Evolutionary conservation across 2,329 filamentous ascomycete species (phyloP).

Genomic region (Pezicula neosporulosa): DNA sequence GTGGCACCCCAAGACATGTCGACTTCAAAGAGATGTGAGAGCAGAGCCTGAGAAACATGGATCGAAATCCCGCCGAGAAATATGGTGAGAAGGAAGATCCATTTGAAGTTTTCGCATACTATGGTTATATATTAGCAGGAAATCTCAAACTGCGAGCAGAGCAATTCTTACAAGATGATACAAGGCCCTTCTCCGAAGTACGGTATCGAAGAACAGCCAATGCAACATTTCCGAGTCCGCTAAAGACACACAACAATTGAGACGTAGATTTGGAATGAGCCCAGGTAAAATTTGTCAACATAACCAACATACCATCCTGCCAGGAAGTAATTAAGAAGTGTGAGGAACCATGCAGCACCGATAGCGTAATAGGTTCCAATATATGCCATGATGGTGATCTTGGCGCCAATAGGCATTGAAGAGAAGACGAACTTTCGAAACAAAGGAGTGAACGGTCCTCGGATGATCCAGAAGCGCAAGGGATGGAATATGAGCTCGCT

Average conservation of each 20-base stretch:
- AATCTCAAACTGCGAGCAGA: background rate
- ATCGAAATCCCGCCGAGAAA: constrained; percentile 81
- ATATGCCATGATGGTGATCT: constrained; percentile 73
- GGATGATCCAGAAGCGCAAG: constrained; percentile 66
- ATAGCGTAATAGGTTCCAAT: constrained; percentile 81
- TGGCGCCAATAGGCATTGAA: constrained; percentile 70
- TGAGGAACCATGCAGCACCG: constrained; percentile 72
- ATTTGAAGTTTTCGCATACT: constrained; percentile 62
- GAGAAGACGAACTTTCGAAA: constrained; percentile 73
- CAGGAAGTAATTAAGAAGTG: constrained; percentile 70
- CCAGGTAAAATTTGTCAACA: constrained; percentile 76
- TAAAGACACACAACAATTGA: constrained; percentile 77
- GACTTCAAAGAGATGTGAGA: constrained; percentile 78
- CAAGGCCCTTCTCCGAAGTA: constrained; percentile 57
- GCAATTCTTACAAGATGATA: constrained; percentile 27
- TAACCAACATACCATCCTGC: constrained; percentile 74
- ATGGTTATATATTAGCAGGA: background rate
- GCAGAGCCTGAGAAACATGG: constrained; percentile 73
- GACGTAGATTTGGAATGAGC: constrained; percentile 78
- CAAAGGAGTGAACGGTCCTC: constrained; percentile 74
- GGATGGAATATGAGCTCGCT: constrained; percentile 81
- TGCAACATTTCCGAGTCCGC: constrained; percentile 68
- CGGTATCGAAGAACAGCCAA: constrained; percentile 73
- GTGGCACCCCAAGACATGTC: constrained; percentile 84
- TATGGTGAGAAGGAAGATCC: constrained; percentile 67